Conservation (phyloP, 805 yeast genomes). For the Zygotorulaspora chibaensis region DNA sequence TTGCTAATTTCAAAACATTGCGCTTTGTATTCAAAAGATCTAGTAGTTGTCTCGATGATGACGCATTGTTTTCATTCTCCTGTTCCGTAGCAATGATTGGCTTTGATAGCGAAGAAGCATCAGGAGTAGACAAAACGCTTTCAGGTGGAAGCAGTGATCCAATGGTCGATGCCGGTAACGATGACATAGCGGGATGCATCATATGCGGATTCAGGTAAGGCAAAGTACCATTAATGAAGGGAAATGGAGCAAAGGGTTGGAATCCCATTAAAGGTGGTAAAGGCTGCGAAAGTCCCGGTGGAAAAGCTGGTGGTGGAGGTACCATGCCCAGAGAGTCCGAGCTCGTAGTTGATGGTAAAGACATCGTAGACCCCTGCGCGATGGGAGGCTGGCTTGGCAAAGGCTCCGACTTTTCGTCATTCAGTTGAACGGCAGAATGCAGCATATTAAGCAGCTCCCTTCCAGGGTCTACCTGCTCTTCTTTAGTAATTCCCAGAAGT, state of each 20-base stretch:
- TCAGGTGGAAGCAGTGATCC: slow-evolving; percentile 16
- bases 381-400: slow-evolving; percentile 1
- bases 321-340: background rate
- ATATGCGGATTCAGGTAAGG: slow-evolving; percentile 13
- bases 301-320: slow-evolving; percentile 9
- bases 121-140: slow-evolving; percentile 31
- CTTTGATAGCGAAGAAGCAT: slow-evolving; percentile 38
- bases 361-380: background rate
- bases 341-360: background rate
- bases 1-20: background rate
- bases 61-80: background rate
- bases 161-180: slow-evolving; percentile 14
- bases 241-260: slow-evolving; percentile 36
- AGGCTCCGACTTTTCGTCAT: slow-evolving; percentile 10
- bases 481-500: slow-evolving; percentile 53
- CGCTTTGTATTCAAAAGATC: slow-evolving; percentile 11
- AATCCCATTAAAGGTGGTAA: slow-evolving; percentile 19
- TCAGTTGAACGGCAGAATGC: slow-evolving; percentile 40
- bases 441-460: slow-evolving; percentile 68
- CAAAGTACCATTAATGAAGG: slow-evolving; percentile 24
- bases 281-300: slow-evolving; percentile 13
- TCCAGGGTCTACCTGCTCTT: slow-evolving; percentile 56
- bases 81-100: slow-evolving; percentile 32
- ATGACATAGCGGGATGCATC: slow-evolving; percentile 7
- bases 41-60: slow-evolving; percentile 11